These are phyloP conservation scores for Capronia americana DNA, from an alignment of 2,329 filamentous ascomycete genomes.

Conservation along the genomic window DNA sequence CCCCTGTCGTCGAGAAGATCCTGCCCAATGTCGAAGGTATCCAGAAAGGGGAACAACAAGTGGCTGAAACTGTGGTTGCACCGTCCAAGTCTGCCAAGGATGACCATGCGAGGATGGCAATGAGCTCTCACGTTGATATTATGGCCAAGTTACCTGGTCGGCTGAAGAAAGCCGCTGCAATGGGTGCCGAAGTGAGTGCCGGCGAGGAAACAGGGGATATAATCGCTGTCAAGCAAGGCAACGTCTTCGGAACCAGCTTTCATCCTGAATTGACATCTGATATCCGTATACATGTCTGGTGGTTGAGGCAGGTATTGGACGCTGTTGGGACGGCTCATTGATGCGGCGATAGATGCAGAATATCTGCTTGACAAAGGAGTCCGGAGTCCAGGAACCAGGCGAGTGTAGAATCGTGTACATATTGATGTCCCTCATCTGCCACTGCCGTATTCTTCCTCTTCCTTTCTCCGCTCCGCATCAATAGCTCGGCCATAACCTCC, in stretches of 20 bases:
- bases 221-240: slow-evolving; percentile 86
- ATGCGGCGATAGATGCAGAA: neutral
- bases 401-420: neutral
- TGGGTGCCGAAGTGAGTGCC: slow-evolving; percentile 47
- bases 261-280: slow-evolving; percentile 93
- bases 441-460: slow-evolving; percentile 66
- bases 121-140: slow-evolving; percentile 62
- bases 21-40: slow-evolving; percentile 60
- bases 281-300: slow-evolving; percentile 89
- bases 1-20: slow-evolving; percentile 87
- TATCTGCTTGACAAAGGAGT: neutral
- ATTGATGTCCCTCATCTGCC: slow-evolving; percentile 42
- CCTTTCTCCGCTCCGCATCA: slow-evolving; percentile 65
- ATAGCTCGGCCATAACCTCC: slow-evolving; percentile 86
- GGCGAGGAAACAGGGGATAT: slow-evolving; percentile 69
- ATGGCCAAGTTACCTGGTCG: slow-evolving; percentile 63
- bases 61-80: slow-evolving; percentile 62
- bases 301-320: slow-evolving; percentile 74
- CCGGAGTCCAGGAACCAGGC: neutral
- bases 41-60: slow-evolving; percentile 57
- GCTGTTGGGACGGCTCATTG: slow-evolving; percentile 41
- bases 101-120: slow-evolving; percentile 52
- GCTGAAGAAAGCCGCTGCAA: slow-evolving; percentile 56
- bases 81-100: slow-evolving; percentile 59
- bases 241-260: slow-evolving; percentile 93